phyloP scores from a whole-genome alignment of 352 stramenopile genomes.

The Phytophthora sojae region DNA sequence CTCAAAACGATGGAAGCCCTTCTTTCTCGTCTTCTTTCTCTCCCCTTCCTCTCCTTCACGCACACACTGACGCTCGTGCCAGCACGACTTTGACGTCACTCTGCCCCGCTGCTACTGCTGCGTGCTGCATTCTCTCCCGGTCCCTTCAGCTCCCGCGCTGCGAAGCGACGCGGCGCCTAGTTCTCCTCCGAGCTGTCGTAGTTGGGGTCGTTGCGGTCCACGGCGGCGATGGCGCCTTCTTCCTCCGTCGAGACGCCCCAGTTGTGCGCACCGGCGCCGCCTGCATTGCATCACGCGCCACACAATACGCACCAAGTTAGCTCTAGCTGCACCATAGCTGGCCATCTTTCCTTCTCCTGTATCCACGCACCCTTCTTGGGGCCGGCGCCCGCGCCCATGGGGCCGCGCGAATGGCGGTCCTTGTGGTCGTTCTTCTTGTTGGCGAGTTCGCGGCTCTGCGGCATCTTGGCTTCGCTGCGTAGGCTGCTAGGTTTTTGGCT shows the following conservation, averaged over 20 bases:
- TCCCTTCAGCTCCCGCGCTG: background rate
- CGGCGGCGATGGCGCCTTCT: slow-evolving; percentile 42
- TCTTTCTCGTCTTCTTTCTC: background rate
- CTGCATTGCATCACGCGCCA: slow-evolving; percentile 25
- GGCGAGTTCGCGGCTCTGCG: slow-evolving; percentile 75
- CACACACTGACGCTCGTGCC: background rate
- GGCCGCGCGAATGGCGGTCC: slow-evolving; percentile 82
- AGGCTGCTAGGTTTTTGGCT: slow-evolving; percentile 3
- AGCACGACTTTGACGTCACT: too few species aligned
- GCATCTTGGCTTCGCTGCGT: slow-evolving; percentile 48
- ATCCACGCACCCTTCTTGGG: slow-evolving; percentile 67
- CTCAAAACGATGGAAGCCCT: background rate
- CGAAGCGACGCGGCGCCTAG: background rate
- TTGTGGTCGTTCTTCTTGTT: slow-evolving; percentile 91
- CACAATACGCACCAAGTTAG: slow-evolving; percentile 1
- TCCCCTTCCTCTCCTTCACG: background rate
- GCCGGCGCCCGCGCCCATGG: slow-evolving; percentile 47
- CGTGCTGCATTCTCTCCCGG: background rate
- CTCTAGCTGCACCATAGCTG: background rate
- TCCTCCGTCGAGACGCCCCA: slow-evolving; percentile 68
- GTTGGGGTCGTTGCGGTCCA: slow-evolving; percentile 84
- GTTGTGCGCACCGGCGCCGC: slow-evolving; percentile 85
- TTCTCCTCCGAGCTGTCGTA: slow-evolving; percentile 69
- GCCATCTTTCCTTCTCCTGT: slow-evolving; percentile 14
- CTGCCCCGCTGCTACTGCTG: background rate